These are phyloP conservation scores for Beauveria brongniartii DNA, from an alignment of 2,329 filamentous ascomycete species.

Conservation along the genomic window DNA sequence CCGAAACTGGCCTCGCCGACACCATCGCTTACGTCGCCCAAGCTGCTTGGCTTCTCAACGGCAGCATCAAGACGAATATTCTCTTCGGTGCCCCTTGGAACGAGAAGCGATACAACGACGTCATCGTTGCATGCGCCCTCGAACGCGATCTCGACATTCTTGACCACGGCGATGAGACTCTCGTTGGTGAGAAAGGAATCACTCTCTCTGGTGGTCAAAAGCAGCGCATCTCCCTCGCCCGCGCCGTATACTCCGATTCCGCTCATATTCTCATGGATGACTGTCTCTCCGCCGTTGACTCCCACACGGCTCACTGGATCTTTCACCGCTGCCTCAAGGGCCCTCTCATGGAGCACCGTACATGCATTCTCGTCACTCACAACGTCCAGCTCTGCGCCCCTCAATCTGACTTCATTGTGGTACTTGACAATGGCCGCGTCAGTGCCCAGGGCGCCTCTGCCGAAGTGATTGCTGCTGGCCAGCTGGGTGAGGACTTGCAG, in stretches of 20 bases:
- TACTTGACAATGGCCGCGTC: conserved; percentile 81
- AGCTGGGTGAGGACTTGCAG: conserved; percentile 75
- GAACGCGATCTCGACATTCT: conserved; percentile 88
- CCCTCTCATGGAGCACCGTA: conserved; percentile 78
- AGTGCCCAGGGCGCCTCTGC: conserved; percentile 66
- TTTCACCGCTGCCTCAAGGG: conserved; percentile 89
- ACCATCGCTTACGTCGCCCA: conserved; percentile 95
- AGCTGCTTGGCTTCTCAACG: conserved; percentile 94
- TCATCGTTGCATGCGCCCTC: conserved; percentile 83
- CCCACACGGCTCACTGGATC: conserved; percentile 96
- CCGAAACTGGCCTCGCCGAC: conserved; percentile 79
- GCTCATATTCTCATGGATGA: conserved; percentile 88
- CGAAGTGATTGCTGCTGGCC: conserved; percentile 78
- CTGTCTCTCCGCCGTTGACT: conserved; percentile 92
- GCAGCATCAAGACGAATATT: conserved; percentile 92
- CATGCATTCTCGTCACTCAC: conserved; percentile 92
- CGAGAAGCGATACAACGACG: conserved; percentile 73
- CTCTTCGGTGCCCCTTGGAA: conserved; percentile 78
- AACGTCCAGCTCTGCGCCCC: conserved; percentile 86
- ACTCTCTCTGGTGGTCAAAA: conserved; percentile 95
- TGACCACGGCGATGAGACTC: conserved; percentile 82
- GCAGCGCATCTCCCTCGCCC: conserved; percentile 92
- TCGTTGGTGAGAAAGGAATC: conserved; percentile 96
- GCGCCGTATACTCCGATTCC: conserved; percentile 92
- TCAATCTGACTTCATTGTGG: conserved; percentile 69